Percentiles rank a stretch among this genome's conserved stretches.
Conservation (phyloP, 2,329 filamentous ascomycete species). For the Pseudofabraea citricarpa region DNA sequence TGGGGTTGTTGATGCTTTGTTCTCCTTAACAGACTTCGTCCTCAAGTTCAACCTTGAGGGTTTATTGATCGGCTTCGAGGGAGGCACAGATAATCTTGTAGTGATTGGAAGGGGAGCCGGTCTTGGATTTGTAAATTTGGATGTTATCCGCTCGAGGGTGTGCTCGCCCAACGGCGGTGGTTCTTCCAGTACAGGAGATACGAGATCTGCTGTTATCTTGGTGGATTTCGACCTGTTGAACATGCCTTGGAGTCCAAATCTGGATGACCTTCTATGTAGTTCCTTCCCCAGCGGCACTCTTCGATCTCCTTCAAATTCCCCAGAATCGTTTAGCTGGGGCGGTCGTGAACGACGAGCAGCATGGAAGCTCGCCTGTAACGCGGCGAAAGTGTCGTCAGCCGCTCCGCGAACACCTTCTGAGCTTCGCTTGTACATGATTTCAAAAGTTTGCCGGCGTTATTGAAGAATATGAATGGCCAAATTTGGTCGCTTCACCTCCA, state of each 20-base stretch:
- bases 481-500: too few relatives aligned
- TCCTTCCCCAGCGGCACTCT: conserved; percentile 19
- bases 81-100: conserved; percentile 11
- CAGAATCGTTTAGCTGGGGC: conserved; percentile 16
- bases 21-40: conserved; percentile 16
- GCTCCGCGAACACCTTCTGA: background rate
- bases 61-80: conserved; percentile 8
- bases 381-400: background rate
- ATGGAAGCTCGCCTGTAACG: conserved; percentile 10
- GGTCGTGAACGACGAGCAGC: conserved; percentile 19
- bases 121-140: background rate
- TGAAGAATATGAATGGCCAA: too few relatives aligned
- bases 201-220: conserved; percentile 6
- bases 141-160: conserved; percentile 4
- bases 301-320: conserved; percentile 5
- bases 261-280: conserved; percentile 20
- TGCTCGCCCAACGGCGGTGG: background rate
- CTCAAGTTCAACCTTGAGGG: conserved; percentile 20
- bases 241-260: conserved; percentile 24
- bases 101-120: background rate
- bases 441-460: too few relatives aligned
- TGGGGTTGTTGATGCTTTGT: conserved; percentile 9
- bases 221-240: conserved; percentile 23
- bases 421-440: background rate
- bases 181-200: conserved; percentile 16